Base-by-base conservation (phyloP, 176 grass and related monocot genomes). In the Pontederia crassipes region DNA sequence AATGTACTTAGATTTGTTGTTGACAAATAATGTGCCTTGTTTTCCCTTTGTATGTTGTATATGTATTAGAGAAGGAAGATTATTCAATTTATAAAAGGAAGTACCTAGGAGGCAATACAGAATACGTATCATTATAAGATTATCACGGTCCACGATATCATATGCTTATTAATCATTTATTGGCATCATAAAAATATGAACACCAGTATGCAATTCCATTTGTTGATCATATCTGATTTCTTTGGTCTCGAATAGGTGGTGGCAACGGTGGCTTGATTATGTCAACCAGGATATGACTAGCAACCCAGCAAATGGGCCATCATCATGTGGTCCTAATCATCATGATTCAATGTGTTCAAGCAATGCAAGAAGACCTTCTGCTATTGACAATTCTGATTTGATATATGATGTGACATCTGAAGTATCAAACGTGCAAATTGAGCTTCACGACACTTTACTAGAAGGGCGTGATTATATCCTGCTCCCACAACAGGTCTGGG, bases 261-360 rank as follows among this genome's bases (percentile, higher is more conserved):
- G 94, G 94, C 94, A 98, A 77, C 77, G 77, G 80, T 98, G 94
- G 94, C 83, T 98, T 68, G 87, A 98, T 69, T 98, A 98, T 58
- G 82, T 98, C 17, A 83, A 83, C 80, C 87, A 92, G 75, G 93
- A 98, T 81, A 49, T 78, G 68, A 63, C 65, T 79, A 72, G 50
- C 70, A 48, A 58, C 71, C 82, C 93, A 54, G 77, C 58, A 64
- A 98, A 86, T 79, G 86, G 86, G 8, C 48, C 45, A 13, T 70
- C 65, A 54, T 67, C 65, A n/a, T 35, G 54, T 67, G 68, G 55
- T 53, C 79, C 74, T 65, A 77, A 89, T 83, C 79, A 92, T 70
- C 75, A 75, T 63, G 87, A 84, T 20, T 74, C 69, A n/a, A 40
- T 54, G 45, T 54, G 15, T 74, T 84, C 69, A 57, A 91, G 52